A percentile compares a stretch with the other conserved stretches of the same genome.
These are phyloP conservation scores for Fragaria iinumae DNA, from an alignment of 306 rosid species.

Conservation along the genomic window DNA sequence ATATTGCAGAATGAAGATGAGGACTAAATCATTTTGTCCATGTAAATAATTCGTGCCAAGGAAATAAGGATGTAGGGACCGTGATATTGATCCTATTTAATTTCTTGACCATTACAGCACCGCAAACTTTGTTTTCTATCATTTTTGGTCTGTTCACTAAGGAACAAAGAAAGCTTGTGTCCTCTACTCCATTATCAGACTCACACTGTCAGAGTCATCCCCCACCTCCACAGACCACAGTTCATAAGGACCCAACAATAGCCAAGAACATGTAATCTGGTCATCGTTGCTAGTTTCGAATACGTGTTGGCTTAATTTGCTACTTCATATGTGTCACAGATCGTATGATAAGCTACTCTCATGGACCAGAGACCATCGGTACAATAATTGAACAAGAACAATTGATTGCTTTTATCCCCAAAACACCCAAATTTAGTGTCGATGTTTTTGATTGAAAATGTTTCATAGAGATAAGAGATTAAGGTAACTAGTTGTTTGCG, in stretches of 20 bases:
- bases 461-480: too few relatives aligned
- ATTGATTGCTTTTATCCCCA: neutral
- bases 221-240: neutral
- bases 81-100: neutral
- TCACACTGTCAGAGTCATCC: conserved; percentile 1
- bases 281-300: neutral
- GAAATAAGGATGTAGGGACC: neutral
- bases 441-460: neutral
- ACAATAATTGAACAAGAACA: neutral
- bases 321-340: neutral
- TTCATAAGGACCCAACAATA: neutral
- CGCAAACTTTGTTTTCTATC: neutral
- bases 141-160: neutral
- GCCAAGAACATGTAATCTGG: neutral
- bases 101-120: neutral
- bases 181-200: neutral
- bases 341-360: neutral
- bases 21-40: neutral
- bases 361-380: neutral
- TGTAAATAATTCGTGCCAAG: neutral
- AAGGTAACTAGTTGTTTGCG: neutral
- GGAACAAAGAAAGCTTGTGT: neutral
- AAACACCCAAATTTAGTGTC: neutral
- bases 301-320: neutral
- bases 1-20: neutral